Base-by-base conservation (phyloP, 169 alveolate species). In the Plasmodium vinckei region DNA sequence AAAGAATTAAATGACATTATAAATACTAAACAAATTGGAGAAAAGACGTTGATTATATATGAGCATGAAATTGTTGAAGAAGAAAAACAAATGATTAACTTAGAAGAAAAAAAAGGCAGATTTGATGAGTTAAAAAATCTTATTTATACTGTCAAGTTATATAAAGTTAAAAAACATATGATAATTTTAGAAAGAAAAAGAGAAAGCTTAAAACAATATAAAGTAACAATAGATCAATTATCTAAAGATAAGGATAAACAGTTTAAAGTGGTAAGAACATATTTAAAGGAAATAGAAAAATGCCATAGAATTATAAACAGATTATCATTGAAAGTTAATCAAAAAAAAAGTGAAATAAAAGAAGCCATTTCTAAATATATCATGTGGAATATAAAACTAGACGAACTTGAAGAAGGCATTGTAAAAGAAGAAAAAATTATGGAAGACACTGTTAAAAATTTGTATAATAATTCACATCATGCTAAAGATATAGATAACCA, bases 31-130 rank as follows among this genome's bases (percentile, higher is more conserved):
- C 77, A 87, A 61, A 25, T 19, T 59, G 68, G 61, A 54, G 92
- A 68, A n/a, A 67, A 79, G 15, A 63, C 56, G 25, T 60, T 82
- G 33, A 64, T 67, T 63, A 60, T 68, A 39, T 42, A 87, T 27
- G 87, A 70, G 39, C 92, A 88, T 44, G 91, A 88, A 6, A 77
- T 92, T 9, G 64, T 65, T 13, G 59, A 87, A 63, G 75, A 63
- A 42, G 75, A 75, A 46, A 75, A 60, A 63, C 17, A 47, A n/a
- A 47, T 75, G 13, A 61, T 0, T 12, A 68, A 63, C 51, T 75
- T 75, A 54, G 77, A 75, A 63, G 71, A 21, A 17, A 75, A 75
- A 63, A 75, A 63, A 44, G 54, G 12, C 27, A 46, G 61, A 57
- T 75, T 47, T 75, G 88, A 75, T 13, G 64, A 60, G n/a, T 60